Evolutionary conservation across 2,329 filamentous ascomycete genomes (phyloP).

Genomic region (Colletotrichum abscissum): DNA sequence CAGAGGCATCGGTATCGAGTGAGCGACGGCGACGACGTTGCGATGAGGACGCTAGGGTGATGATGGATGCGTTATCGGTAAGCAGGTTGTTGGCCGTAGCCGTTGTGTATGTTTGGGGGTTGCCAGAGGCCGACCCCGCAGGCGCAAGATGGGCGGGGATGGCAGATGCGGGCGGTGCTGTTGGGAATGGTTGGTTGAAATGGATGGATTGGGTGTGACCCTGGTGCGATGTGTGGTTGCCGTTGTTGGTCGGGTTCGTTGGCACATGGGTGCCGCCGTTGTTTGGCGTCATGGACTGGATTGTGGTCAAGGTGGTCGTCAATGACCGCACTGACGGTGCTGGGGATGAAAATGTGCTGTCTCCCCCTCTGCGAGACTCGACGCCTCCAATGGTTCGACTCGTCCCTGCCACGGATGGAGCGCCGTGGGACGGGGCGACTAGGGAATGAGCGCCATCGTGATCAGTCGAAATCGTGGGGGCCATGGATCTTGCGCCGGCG

Average conservation of each 20-base stretch:
- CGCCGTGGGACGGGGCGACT: conserved; percentile 78
- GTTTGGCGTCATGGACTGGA: conserved; percentile 72
- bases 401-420: conserved; percentile 77
- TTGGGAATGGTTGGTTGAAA: conserved; percentile 74
- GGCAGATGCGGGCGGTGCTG: conserved; percentile 74
- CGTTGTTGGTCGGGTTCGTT: conserved; percentile 47
- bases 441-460: conserved; percentile 81
- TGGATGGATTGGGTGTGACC: conserved; percentile 62
- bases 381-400: conserved; percentile 75
- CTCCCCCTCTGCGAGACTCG: conserved; percentile 76
- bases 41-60: conserved; percentile 85
- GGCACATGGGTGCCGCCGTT: conserved; percentile 44
- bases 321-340: conserved; percentile 84
- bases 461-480: conserved; percentile 86
- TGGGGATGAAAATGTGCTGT: conserved; percentile 85
- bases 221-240: conserved; percentile 49
- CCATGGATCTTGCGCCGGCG: conserved; percentile 77
- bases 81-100: conserved; percentile 85
- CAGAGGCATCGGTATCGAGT: conserved; percentile 87
- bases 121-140: conserved; percentile 51
- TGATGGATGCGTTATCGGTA: conserved; percentile 86
- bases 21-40: conserved; percentile 82
- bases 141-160: conserved; percentile 77
- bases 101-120: conserved; percentile 79
- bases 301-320: conserved; percentile 86